phyloP scores from a whole-genome alignment of 306 rosid genomes.

The Gynostemma pentaphyllum region DNA sequence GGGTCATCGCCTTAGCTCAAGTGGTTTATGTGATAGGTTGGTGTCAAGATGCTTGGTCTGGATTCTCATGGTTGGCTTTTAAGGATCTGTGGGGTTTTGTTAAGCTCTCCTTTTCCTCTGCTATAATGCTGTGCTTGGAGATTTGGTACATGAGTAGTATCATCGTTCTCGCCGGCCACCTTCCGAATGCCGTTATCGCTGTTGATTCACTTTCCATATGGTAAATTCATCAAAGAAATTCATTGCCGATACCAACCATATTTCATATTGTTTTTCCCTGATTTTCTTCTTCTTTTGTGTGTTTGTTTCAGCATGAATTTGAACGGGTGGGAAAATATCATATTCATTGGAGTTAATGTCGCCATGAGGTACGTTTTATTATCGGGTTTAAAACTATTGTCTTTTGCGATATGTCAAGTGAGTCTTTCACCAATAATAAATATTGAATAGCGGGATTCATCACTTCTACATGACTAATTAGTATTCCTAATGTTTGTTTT shows the following conservation, averaged over 20 bases:
- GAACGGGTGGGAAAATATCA: slow-evolving; percentile 18
- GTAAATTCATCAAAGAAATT: too few relatives aligned
- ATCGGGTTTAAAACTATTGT: too few relatives aligned
- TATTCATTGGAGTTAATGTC: slow-evolving; percentile 22
- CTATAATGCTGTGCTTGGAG: slow-evolving; percentile 76
- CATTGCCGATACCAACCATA: too few relatives aligned
- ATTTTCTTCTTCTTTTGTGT: not conserved
- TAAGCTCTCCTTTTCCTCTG: slow-evolving; percentile 67
- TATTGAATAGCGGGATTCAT: too few relatives aligned
- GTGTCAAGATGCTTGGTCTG: slow-evolving; percentile 68
- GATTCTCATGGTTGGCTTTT: slow-evolving; percentile 57
- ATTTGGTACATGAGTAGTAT: slow-evolving; percentile 32
- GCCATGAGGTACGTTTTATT: slow-evolving; percentile 32
- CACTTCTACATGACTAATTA: too few relatives aligned
- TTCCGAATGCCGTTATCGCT: slow-evolving; percentile 31
- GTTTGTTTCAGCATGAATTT: slow-evolving; percentile 15
- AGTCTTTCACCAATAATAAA: too few relatives aligned
- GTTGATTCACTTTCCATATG: slow-evolving; percentile 46
- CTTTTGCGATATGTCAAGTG: too few relatives aligned
- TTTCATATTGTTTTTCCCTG: not conserved
- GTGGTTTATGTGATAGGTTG: slow-evolving; percentile 50
- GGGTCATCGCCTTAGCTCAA: slow-evolving; percentile 48
- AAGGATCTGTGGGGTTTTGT: slow-evolving; percentile 63
- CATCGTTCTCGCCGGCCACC: slow-evolving; percentile 23
- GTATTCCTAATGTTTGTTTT: not conserved